Conservation (phyloP, 768 basidiomycete genomes). For the Gyrodon lividus region DNA sequence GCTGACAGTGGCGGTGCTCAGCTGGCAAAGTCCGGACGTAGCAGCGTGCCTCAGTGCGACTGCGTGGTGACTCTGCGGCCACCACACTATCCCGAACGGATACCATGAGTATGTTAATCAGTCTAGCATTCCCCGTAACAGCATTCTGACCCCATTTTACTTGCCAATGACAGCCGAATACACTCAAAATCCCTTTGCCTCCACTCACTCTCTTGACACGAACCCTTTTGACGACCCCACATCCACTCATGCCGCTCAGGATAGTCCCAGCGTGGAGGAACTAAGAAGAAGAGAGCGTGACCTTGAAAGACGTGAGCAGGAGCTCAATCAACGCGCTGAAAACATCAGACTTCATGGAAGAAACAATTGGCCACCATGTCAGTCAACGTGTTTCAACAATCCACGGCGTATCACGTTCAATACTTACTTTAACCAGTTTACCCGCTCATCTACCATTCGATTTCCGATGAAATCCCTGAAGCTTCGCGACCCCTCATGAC, state of each 20-base stretch:
- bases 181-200: conserved; percentile 80
- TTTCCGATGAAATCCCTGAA: conserved; percentile 86
- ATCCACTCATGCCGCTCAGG: conserved; percentile 36
- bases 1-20: neutral
- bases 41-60: neutral
- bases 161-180: conserved; percentile 18
- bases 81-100: conserved; percentile 2
- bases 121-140: neutral
- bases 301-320: conserved; percentile 74
- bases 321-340: conserved; percentile 67
- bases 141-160: conserved; percentile 4
- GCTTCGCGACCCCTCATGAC: conserved; percentile 76
- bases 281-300: conserved; percentile 79
- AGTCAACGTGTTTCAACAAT: conserved; percentile 30
- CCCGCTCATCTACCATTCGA: conserved; percentile 93
- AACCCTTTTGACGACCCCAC: conserved; percentile 90
- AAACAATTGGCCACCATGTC: conserved; percentile 94
- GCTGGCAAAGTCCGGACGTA: neutral
- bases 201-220: conserved; percentile 77
- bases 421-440: conserved; percentile 57
- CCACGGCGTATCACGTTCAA: conserved; percentile 15
- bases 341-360: conserved; percentile 71
- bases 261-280: conserved; percentile 55
- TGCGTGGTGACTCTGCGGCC: conserved; percentile 1
- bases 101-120: conserved; percentile 24